Base-by-base conservation (phyloP, 192 early-diverging fungal genomes). In the Coemansia sp. region DNA sequence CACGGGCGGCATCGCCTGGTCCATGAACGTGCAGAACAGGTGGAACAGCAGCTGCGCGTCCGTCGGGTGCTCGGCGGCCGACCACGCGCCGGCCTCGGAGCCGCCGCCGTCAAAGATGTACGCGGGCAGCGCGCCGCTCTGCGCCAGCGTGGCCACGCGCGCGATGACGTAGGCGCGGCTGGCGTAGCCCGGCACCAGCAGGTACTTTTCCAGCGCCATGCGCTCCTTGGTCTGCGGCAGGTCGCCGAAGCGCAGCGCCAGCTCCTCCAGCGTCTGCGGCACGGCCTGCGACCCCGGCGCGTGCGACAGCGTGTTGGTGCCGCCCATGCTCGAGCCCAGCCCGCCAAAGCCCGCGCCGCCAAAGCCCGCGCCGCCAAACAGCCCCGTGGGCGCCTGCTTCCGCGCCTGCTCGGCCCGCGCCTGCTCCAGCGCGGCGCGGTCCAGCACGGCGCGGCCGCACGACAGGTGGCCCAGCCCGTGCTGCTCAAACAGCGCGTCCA, bases 31-130 rank as follows among this genome's bases (percentile, higher is more conserved):
- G 32, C 80, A 81, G 62, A 86, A 84, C 62, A 86, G 60, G 55
- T 86, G 85, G 69, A 86, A 83, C 18, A 86, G 59, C 18, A 86
- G 73, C 69, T 84, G 83, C 0, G 77, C 68, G 45, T 86, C 85
- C 18, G 85, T 73, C 2, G 85, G 85, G 18, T 77, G 64, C 53
- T 51, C 23, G 16, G 71, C 18, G 6, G 59, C 50, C 29, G 25
- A 68, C 72, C 78, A 75, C 4, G 47, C 12, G 6, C 22, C 6
- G 11, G 22, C 38, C 3, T 28, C 14, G 21, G 29, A n/a, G 62
- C 56, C 50, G 56, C 60, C 80, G 12, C 50, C 61, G 38, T 77
- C 74, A 54, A 69, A 77, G 2, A 38, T 24, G 60, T 82, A 82
- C 0, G 66, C 74, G 0, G 74, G 67, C 25, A 82, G 40, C 6